Evolutionary conservation across 768 basidiomycete genomes (phyloP), one percentile per base, ranked within the genome.

Genomic region (Termitomyces heimii): DNA sequence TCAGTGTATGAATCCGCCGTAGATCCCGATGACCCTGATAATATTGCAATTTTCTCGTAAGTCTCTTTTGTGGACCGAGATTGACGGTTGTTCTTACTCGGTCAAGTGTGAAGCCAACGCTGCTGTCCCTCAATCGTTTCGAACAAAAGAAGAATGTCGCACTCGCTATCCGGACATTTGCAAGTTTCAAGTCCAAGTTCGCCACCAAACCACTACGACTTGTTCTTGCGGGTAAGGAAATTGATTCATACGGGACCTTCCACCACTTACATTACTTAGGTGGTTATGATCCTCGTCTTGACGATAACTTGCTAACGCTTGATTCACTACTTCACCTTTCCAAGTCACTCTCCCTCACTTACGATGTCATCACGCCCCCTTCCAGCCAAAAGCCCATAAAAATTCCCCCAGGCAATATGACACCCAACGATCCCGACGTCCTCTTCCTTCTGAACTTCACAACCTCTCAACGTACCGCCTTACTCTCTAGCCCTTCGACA

Each of bases 371-470:
- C 53, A 77, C 81, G 0, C 82, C 84, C 5, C 65, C 72, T 3
- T 65, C 77, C 16, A 76, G 80, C 37, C 70, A 70, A 12, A 55
- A 70, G 3, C 47, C 62, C 18, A 63, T 77, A 29, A 60, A 66
- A 20, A 60, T 66, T 5, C 82, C 84, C 2, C 73, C 75, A 13
- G 72, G 79, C 60, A 71, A 74, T 43, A 70, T 64, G 16, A 72
- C 74, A 13, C 62, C 69, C 0, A 37, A 60, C 13, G 68, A 75
- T 46, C 82, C 89, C 0, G 82, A 92, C 60, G 75, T 98, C 35
- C 72, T 94, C 28, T 91, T 99, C 73, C 77, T 98, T n/a, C 82
- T 94, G 60, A 98, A 97, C 73, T 94, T 97, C 70, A 86, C 89
- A 1, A 88, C 87, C 6, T 63, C 75, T 0, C 96, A 98, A 67